These are phyloP conservation scores for Neofusicoccum laricinum DNA, from an alignment of 2,329 filamentous ascomycete species.

Conservation along the genomic window DNA sequence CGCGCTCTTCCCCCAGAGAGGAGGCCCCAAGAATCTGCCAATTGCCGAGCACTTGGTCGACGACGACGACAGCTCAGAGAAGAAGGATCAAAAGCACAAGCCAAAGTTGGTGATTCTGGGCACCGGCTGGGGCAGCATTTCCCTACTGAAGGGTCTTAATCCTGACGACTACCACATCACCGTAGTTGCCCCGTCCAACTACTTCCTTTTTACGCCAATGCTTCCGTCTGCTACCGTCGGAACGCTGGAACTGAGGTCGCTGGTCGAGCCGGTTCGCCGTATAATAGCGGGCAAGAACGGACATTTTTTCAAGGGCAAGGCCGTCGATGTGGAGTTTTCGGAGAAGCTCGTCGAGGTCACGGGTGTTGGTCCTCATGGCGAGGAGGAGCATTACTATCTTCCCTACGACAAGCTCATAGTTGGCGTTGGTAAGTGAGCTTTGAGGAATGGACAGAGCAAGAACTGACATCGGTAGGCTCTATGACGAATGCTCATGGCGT, in stretches of 20 bases:
- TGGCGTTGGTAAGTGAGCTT: slow-evolving; percentile 62
- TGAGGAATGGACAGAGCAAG: not conserved
- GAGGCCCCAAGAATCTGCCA: slow-evolving; percentile 92
- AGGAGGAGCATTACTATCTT: slow-evolving; percentile 82
- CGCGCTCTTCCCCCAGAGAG: slow-evolving; percentile 74
- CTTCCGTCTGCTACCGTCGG: slow-evolving; percentile 94
- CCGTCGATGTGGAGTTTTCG: slow-evolving; percentile 87
- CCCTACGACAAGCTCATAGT: slow-evolving; percentile 97
- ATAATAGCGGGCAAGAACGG: slow-evolving; percentile 76
- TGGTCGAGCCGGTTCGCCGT: slow-evolving; percentile 88
- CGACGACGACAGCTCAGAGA: slow-evolving; percentile 75
- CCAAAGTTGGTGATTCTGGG: slow-evolving; percentile 89
- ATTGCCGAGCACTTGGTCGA: slow-evolving; percentile 86
- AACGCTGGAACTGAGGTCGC: slow-evolving; percentile 82
- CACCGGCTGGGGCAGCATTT: slow-evolving; percentile 92
- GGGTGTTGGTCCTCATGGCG: slow-evolving; percentile 66
- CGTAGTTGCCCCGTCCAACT: slow-evolving; percentile 89
- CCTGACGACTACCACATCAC: slow-evolving; percentile 94
- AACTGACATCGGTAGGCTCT: slow-evolving; percentile 53
- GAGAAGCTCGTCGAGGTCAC: slow-evolving; percentile 86
- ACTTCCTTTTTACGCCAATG: slow-evolving; percentile 98
- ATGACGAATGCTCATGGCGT: slow-evolving; percentile 94
- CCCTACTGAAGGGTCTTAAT: slow-evolving; percentile 83
- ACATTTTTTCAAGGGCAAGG: slow-evolving; percentile 84
- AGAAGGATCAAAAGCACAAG: slow-evolving; percentile 74